Conservation (phyloP, 768 basidiomycete genomes). For the Candolleomyces efflorescens region DNA sequence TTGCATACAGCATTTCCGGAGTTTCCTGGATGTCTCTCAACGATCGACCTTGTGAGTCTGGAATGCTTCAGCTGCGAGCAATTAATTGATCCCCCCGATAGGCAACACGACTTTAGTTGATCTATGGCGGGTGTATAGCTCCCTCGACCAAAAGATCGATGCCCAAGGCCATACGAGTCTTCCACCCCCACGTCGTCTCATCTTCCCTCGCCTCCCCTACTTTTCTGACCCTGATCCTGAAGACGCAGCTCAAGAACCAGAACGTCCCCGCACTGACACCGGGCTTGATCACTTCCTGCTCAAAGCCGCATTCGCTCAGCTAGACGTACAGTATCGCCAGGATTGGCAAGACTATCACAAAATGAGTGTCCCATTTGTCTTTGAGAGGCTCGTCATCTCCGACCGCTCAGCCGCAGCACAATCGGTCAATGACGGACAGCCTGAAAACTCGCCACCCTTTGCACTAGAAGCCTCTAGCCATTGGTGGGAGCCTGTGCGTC, state of each 20-base stretch:
- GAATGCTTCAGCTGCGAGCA: conserved; percentile 7
- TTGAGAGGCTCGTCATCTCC: conserved; percentile 73
- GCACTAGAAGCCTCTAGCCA: conserved; percentile 40
- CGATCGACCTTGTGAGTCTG: conserved; percentile 38
- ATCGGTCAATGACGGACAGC: conserved; percentile 25
- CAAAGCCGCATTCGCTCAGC: conserved; percentile 70
- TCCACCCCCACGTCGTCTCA: conserved; percentile 65
- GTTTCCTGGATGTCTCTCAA: conserved; percentile 67
- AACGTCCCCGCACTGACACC: conserved; percentile 46
- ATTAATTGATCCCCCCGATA: conserved; percentile 15
- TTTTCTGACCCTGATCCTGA: conserved; percentile 46
- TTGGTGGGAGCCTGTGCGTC: conserved; percentile 69
- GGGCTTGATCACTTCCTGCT: conserved; percentile 71
- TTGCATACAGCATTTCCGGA: conserved; percentile 50
- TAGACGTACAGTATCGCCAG: conserved; percentile 60
- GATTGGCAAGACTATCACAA: conserved; percentile 77
- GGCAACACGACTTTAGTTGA: conserved; percentile 73
- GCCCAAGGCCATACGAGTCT: conserved; percentile 46
- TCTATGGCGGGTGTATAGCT: conserved; percentile 72
- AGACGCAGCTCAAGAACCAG: conserved; percentile 29
- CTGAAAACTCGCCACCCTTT: conserved; percentile 41
- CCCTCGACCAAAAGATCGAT: conserved; percentile 46
- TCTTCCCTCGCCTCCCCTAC: conserved; percentile 66
- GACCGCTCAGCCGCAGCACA: conserved; percentile 65
- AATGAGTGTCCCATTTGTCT: conserved; percentile 64